Base-by-base conservation (phyloP, 75 land plant genomes). In the Isoetes taiwanensis region DNA sequence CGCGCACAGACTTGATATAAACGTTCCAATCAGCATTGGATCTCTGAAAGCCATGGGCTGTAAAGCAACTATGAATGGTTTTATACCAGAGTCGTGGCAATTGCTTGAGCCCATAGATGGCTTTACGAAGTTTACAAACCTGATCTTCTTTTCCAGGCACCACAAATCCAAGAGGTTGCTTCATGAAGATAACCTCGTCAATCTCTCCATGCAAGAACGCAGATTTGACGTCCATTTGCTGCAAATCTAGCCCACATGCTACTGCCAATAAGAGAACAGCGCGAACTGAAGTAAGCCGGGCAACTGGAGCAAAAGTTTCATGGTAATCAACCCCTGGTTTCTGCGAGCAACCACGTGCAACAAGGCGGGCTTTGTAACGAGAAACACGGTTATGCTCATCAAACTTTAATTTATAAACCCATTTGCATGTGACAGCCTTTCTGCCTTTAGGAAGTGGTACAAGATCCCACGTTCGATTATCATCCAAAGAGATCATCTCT, bases 271-370 rank as follows among this genome's bases (percentile, higher is more conserved):
- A n/a, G 4, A 54, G 25, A 14, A 54, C 12, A 24, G 27, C 27
- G 5, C 31, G 56, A 24, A 54, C 27, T n/a, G 56, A 3, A 6
- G 30, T 54, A 24, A 32, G 30, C 16, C 30, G 32, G 32, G 30
- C 4, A 20, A 54, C 56, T 32, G 56, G 56, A 23, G 56, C 27
- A 24, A 28, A 54, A 25, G 52, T 48, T 16, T n/a, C 6, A 16
- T 9, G 9, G 17, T 16, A 48, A 48, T 48, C 52, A 9, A 48
- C n/a, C 3, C 56, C 56, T n/a, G 56, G 56, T 54, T 32, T 20
- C 56, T 54, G 56, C 10, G 6, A 16, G 30, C 27, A 54, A 28
- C 56, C 56, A 14, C 30, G 56, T 25, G 56, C 56, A 20, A 54
- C 56, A 3, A 20, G 30, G 9, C 30, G 28, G 3, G 23, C 56